A percentile compares a stretch with the other conserved stretches of the same genome.
phyloP scores from a whole-genome alignment of 2,329 filamentous ascomycete genomes.

The Alternaria consortialis region DNA sequence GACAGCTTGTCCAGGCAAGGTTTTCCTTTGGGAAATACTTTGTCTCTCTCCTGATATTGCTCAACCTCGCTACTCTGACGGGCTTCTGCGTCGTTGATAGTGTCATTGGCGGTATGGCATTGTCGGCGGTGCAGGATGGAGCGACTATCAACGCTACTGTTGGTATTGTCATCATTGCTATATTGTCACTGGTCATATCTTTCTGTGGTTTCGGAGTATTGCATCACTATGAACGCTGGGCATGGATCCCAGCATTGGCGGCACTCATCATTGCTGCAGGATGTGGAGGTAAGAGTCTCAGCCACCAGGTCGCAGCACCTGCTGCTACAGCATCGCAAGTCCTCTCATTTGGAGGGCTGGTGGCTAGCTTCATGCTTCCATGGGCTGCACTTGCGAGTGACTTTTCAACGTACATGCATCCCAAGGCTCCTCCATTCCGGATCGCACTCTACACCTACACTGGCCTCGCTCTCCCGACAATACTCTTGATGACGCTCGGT shows the following conservation, averaged over 20 bases:
- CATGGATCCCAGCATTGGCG: slow-evolving; percentile 65
- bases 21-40: slow-evolving; percentile 67
- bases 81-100: slow-evolving; percentile 71
- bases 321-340: slow-evolving; percentile 58
- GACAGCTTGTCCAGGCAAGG: slow-evolving; percentile 71
- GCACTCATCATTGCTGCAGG: slow-evolving; percentile 65
- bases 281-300: slow-evolving; percentile 61
- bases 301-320: slow-evolving; percentile 57
- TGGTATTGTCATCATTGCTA: slow-evolving; percentile 68
- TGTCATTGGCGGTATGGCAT: slow-evolving; percentile 66
- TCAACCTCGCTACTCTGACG: slow-evolving; percentile 70
- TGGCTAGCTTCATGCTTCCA: slow-evolving; percentile 71
- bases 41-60: slow-evolving; percentile 66
- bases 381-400: slow-evolving; percentile 68
- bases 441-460: slow-evolving; percentile 67
- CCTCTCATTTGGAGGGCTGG: slow-evolving; percentile 67
- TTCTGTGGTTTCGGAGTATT: slow-evolving; percentile 67
- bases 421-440: slow-evolving; percentile 59
- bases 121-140: slow-evolving; percentile 46
- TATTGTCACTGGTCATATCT: slow-evolving; percentile 67
- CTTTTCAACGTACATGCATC: slow-evolving; percentile 68
- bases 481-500: slow-evolving; percentile 69
- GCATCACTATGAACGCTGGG: slow-evolving; percentile 67
- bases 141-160: slow-evolving; percentile 61
- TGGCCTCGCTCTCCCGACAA: slow-evolving; percentile 64